phyloP scores from a whole-genome alignment of 352 stramenopile genomes.

The Stramenopiles sp. region DNA sequence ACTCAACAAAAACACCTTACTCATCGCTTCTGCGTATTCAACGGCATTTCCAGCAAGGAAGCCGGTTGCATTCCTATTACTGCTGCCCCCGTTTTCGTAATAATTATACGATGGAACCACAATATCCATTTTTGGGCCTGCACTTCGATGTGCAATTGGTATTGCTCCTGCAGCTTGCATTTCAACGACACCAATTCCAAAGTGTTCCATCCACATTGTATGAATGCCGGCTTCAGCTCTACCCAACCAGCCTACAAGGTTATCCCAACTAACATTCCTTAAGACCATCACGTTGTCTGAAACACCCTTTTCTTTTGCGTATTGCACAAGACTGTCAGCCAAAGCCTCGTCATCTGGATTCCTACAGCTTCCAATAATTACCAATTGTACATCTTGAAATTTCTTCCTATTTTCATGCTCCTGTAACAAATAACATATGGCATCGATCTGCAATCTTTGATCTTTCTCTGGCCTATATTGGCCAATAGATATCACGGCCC shows the following conservation, averaged over 20 bases:
- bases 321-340: constrained; percentile 53
- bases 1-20: constrained; percentile 31
- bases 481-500: constrained; percentile 74
- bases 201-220: constrained; percentile 99
- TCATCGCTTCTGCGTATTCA: constrained; percentile 61
- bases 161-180: constrained; percentile 73
- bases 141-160: constrained; percentile 87
- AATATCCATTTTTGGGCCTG: constrained; percentile 80
- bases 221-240: constrained; percentile 78
- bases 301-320: constrained; percentile 53
- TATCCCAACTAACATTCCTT: constrained; percentile 74
- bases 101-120: constrained; percentile 33
- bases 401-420: constrained; percentile 17
- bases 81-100: constrained; percentile 1
- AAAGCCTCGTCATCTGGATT: constrained; percentile 69
- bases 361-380: constrained; percentile 85
- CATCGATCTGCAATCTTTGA: constrained; percentile 76
- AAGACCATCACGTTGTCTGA: constrained; percentile 67
- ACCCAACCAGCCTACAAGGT: constrained; percentile 60
- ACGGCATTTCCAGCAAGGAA: constrained; percentile 56
- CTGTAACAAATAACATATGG: constrained; percentile 34
- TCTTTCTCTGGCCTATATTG: constrained; percentile 99
- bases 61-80: constrained; percentile 27
- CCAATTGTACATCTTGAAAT: constrained; percentile 54
- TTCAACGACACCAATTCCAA: constrained; percentile 98